phyloP scores from a whole-genome alignment of 108 stramenopile genomes.

The Cyclotella atomus region DNA sequence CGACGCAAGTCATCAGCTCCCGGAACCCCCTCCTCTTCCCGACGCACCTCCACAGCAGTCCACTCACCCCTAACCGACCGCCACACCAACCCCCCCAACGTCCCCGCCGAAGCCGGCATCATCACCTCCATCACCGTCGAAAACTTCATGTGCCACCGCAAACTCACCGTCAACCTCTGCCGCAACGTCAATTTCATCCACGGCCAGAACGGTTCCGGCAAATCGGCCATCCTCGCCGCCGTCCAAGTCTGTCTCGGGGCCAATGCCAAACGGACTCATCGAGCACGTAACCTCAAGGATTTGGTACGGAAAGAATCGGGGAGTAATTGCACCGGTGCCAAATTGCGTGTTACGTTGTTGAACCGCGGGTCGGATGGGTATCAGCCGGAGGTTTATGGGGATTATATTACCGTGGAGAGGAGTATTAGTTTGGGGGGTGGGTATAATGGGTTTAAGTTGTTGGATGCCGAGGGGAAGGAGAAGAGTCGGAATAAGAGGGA shows the following conservation, averaged over 20 bases:
- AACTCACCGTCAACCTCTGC: conserved; percentile 67
- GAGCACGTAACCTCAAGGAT: conserved; percentile 86
- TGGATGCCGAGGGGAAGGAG: conserved; percentile 60
- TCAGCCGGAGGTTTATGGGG: conserved; percentile 87
- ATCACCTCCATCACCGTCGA: conserved; percentile 82
- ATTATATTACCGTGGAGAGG: conserved; percentile 90
- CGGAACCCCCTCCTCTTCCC: conserved; percentile 1
- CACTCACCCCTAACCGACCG: conserved; percentile 34
- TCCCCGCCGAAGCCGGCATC: conserved; percentile 69
- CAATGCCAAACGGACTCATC: conserved; percentile 81
- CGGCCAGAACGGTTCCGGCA: conserved; percentile 94
- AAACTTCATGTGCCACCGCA: conserved; percentile 97
- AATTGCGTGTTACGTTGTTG: conserved; percentile 85
- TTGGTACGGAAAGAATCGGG: conserved; percentile 86
- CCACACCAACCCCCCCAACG: conserved; percentile 46
- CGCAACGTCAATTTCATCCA: conserved; percentile 95
- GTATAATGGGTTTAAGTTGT: conserved; percentile 80
- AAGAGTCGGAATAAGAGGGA: conserved; percentile 72
- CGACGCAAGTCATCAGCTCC: background rate
- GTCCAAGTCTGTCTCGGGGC: conserved; percentile 97
- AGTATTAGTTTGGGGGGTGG: conserved; percentile 73
- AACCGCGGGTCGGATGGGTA: conserved; percentile 90
- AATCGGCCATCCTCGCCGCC: conserved; percentile 94
- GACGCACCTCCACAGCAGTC: background rate
- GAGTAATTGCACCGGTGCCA: conserved; percentile 63